A percentile compares a stretch with the other conserved stretches of the same genome.
Conservation (phyloP, 2,329 filamentous ascomycete species). For the Aspergillus fumigatiaffinis region DNA sequence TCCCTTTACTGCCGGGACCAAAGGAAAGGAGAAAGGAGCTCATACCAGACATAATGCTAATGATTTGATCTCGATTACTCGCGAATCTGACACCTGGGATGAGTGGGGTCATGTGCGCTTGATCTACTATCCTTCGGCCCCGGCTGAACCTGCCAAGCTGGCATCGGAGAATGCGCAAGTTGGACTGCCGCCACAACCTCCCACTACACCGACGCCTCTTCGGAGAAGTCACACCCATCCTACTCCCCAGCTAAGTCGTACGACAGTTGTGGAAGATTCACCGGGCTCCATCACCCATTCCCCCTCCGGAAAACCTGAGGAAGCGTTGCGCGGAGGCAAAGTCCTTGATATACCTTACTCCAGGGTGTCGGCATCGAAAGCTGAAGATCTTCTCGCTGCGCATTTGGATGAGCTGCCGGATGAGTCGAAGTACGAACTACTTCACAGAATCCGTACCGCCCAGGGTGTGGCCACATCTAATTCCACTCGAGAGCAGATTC, state of each 20-base stretch:
- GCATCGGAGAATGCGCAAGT: slow-evolving; percentile 25
- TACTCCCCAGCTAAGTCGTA: slow-evolving; percentile 50
- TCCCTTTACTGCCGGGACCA: slow-evolving; percentile 55
- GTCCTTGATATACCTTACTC: slow-evolving; percentile 60
- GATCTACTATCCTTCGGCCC: slow-evolving; percentile 63
- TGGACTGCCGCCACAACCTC: slow-evolving; percentile 45
- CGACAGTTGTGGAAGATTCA: slow-evolving; percentile 44
- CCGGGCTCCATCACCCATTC: slow-evolving; percentile 47
- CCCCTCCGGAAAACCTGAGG: slow-evolving; percentile 33
- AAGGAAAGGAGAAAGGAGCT: slow-evolving; percentile 70
- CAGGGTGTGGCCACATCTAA: slow-evolving; percentile 68
- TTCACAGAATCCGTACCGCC: slow-evolving; percentile 79
- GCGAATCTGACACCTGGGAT: slow-evolving; percentile 58
- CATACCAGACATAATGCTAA: slow-evolving; percentile 65
- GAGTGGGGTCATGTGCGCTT: slow-evolving; percentile 79
- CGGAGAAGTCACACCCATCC: slow-evolving; percentile 63
- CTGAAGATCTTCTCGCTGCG: slow-evolving; percentile 37
- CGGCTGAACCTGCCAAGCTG: slow-evolving; percentile 31
- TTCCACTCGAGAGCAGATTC: slow-evolving; percentile 66
- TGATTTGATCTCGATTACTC: slow-evolving; percentile 73
- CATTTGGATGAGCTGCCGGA: slow-evolving; percentile 63
- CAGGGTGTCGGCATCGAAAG: slow-evolving; percentile 37
- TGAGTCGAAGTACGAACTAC: slow-evolving; percentile 73
- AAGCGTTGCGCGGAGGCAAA: slow-evolving; percentile 44
- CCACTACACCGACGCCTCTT: slow-evolving; percentile 70